Base-by-base conservation (phyloP, 1,139 yeast genomes). In the Debaryomyces sp. region DNA sequence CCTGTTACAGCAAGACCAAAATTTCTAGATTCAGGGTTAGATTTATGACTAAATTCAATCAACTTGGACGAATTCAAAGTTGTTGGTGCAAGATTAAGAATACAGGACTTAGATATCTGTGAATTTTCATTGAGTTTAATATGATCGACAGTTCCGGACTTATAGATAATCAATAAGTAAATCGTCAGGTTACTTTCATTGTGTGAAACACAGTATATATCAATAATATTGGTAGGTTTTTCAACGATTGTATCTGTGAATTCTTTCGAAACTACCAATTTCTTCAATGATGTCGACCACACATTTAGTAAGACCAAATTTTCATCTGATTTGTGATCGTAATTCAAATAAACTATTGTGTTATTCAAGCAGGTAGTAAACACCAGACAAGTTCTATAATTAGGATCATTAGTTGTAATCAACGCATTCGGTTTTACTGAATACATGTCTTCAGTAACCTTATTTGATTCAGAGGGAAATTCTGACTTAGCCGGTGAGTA, bases 1-100 rank as follows among this genome's bases (percentile, higher is more conserved):
- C 56, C 58, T 27, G 50, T 45, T 1, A 62, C 43, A 7, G 54
- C 60, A 22, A 64, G 54, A 1, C 68, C 68, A 49, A 48, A 60
- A 22, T 36, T 39, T 18, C 50, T 55, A 5, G 45, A 32, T 6
- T 36, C 32, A n/a, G 30, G 37, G 2, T 44, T 48, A 5, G 54
- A 15, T 39, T 55, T 59, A 15, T 50, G 48, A 7, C 51, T 45
- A 42, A 63, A 62, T 46, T 60, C 58, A 24, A 58, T 53, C 13
- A 61, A 46, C 29, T 41, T 41, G 3, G 36, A 27, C 5, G 43
- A 41, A 22, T 30, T 41, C 21, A 41, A 22, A 18, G 9, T 13
- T 5, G 36, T 18, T 6, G 37, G 6, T n/a, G 22, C 6, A 30
- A 41, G 37, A 9, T 41, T 29, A 29, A 41, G 32, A n/a, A 30